Base-by-base conservation (phyloP, 306 rosid species). In the Mimosa bimucronata region DNA sequence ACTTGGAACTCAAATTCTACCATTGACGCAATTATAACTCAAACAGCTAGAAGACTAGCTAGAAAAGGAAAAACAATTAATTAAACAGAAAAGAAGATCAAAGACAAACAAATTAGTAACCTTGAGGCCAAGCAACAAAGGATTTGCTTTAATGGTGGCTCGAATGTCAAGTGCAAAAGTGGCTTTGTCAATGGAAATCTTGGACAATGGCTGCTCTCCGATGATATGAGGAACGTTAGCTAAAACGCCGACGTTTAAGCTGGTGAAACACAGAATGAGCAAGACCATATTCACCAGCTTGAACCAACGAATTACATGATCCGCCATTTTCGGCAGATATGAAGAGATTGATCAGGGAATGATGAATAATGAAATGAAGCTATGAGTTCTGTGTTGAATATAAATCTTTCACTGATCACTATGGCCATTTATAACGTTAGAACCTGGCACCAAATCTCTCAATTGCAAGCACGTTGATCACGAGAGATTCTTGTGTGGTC, bases 121-220 rank as follows among this genome's bases (percentile, higher is more conserved):
- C 90, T 77, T 48, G 1, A 29, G 41, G 21, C 94, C 92, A 5
- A 91, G 79, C 44, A 87, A 7, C 40, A 2, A 44, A 3, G 94
- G 97, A 9, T 9, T 0, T n/a, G 83, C 94, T 46, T 52, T 87
- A 42, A 89, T 37, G 79, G 85, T 80, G 14, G 91, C 88, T 1
- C 79, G 48, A 40, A 41, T 64, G 53, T 78, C 70, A 2, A 88
- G 81, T 1, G 79, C 86, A 30, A 85, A 25, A 41, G 80, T 53
- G 6, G 92, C 74, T 15, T 84, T 89, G 83, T 85, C 83, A 45
- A 91, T 88, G 30, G 89, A 86, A 72, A 91, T 91, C 83, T 85
- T 82, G 9, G 97, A 80, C 5, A 89, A 81, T 79, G 94, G 91
- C 66, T 91, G 94, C 58, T 87, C 91, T 38, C 88, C 88, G 16